A percentile compares a stretch with the other conserved stretches of the same genome.
Conservation (phyloP, 441 rosid species). For the Arabidopsis lyrata region DNA sequence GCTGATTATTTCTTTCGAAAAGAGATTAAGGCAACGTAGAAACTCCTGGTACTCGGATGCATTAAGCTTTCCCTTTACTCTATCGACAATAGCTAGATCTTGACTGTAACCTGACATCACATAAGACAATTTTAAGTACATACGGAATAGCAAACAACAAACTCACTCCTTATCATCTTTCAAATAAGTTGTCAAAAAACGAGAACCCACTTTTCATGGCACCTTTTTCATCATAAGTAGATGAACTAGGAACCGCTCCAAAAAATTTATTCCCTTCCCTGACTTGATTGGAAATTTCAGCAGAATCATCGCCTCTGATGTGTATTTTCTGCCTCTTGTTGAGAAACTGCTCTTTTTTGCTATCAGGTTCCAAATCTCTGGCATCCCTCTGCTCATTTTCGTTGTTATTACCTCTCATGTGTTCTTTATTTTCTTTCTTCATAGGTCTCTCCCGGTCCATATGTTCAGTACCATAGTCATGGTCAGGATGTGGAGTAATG, state of each 20-base stretch:
- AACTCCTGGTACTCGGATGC: constrained; percentile 82
- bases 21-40: constrained; percentile 86
- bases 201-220: constrained; percentile 60
- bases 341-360: constrained; percentile 68
- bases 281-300: constrained; percentile 66
- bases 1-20: constrained; percentile 80
- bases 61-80: constrained; percentile 80
- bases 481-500: constrained; percentile 57
- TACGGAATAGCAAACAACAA: constrained; percentile 6
- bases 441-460: constrained; percentile 64
- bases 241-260: constrained; percentile 60
- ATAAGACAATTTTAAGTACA: constrained; percentile 34
- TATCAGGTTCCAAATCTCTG: constrained; percentile 69
- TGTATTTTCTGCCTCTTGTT: constrained; percentile 61
- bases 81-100: constrained; percentile 80
- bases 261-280: constrained; percentile 65
- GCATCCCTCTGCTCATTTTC: constrained; percentile 78
- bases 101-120: constrained; percentile 67
- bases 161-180: constrained; percentile 20
- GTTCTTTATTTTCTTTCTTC: constrained; percentile 73
- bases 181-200: neutral
- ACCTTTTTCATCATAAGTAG: constrained; percentile 74
- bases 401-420: constrained; percentile 69
- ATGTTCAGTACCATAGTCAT: constrained; percentile 66
- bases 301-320: constrained; percentile 55